Conservation (phyloP, 495 filamentous ascomycete genomes). For the Hyaloscypha finlandica region DNA sequence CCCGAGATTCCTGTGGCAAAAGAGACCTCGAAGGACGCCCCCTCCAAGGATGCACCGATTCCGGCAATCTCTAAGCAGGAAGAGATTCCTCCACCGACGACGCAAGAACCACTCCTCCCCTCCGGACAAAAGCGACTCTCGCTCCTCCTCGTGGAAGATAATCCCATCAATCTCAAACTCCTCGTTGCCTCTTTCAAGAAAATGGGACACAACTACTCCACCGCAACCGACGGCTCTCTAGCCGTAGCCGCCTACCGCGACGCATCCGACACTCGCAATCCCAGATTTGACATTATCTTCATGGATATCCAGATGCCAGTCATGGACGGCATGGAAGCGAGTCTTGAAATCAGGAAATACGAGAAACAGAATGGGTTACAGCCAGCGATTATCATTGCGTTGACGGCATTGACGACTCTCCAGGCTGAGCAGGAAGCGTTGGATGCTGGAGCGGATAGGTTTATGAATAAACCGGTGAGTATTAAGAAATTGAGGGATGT, state of each 20-base stretch:
- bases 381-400: slow-evolving; percentile 60
- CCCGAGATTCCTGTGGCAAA: neutral
- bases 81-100: neutral
- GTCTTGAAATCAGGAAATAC: slow-evolving; percentile 52
- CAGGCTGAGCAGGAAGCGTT: slow-evolving; percentile 62
- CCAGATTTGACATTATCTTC: slow-evolving; percentile 49
- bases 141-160: slow-evolving; percentile 24
- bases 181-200: slow-evolving; percentile 19
- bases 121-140: neutral
- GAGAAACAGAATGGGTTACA: slow-evolving; percentile 37
- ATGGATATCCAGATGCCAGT: slow-evolving; percentile 69
- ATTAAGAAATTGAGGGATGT: slow-evolving; percentile 20
- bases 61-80: neutral
- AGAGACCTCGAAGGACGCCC: neutral
- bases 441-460: slow-evolving; percentile 62
- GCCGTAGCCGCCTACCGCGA: slow-evolving; percentile 36
- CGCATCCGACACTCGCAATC: neutral
- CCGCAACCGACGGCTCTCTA: slow-evolving; percentile 43
- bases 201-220: slow-evolving; percentile 36
- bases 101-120: neutral
- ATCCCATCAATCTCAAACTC: slow-evolving; percentile 25
- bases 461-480: slow-evolving; percentile 67
- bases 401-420: slow-evolving; percentile 64
- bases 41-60: neutral
- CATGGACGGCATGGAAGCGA: slow-evolving; percentile 61